Conservation (phyloP, 257 asterid genomes). For the Jacaranda copaia region DNA sequence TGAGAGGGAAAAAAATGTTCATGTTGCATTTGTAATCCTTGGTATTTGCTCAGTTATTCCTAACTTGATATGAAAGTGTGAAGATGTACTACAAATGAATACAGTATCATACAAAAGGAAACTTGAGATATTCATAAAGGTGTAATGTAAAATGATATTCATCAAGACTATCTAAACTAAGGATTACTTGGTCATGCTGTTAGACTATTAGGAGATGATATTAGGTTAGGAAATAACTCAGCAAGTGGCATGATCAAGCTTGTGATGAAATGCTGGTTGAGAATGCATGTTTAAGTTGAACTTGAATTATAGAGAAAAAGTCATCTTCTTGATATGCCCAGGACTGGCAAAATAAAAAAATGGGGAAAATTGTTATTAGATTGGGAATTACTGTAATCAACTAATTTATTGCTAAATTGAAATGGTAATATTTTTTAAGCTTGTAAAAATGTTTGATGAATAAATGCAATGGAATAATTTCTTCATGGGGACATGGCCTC, state of each 20-base stretch:
- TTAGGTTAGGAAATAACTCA: too few species aligned
- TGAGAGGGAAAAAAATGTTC: too few species aligned
- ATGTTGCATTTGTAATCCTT: neutral
- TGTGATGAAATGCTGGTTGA: too few species aligned
- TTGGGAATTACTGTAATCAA: neutral
- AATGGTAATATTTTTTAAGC: neutral
- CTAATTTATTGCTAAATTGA: neutral
- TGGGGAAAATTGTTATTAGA: neutral
- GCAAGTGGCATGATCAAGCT: too few species aligned
- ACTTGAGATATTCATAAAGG: neutral
- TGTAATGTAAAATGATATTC: too few species aligned
- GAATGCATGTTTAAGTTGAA: neutral
- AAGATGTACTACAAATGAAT: neutral
- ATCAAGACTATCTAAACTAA: too few species aligned
- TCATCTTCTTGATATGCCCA: neutral
- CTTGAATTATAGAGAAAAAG: neutral
- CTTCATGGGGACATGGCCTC: neutral
- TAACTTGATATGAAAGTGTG: neutral
- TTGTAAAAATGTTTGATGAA: neutral
- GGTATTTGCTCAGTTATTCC: neutral
- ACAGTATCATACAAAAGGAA: neutral
- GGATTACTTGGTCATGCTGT: too few species aligned
- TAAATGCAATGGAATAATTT: neutral
- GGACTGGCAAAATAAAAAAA: neutral
- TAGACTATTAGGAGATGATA: too few species aligned